phyloP scores from a whole-genome alignment of 2,329 filamentous ascomycete genomes.

The Metarhizium guizhouense region DNA sequence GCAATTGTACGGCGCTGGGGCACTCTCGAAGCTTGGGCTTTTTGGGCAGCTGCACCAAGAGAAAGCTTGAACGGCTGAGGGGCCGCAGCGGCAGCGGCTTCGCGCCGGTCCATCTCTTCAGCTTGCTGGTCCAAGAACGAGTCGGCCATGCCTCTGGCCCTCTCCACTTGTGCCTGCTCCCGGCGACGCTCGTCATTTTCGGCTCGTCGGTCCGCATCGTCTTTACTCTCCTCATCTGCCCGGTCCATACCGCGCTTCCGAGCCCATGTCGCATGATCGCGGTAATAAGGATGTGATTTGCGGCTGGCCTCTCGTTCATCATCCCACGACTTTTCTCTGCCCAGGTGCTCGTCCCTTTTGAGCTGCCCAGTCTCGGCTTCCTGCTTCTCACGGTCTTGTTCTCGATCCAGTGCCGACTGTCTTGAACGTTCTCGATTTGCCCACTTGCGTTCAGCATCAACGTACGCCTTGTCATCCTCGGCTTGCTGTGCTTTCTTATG shows the following conservation, averaged over 20 bases:
- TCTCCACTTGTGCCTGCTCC: slow-evolving; percentile 63
- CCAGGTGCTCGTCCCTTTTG: slow-evolving; percentile 61
- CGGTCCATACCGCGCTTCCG: slow-evolving; percentile 69
- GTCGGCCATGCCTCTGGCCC: slow-evolving; percentile 77
- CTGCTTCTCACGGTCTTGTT: slow-evolving; percentile 69
- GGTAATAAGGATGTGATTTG: slow-evolving; percentile 74
- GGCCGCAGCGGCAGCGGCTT: slow-evolving; percentile 30
- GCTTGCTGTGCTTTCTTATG: slow-evolving; percentile 61
- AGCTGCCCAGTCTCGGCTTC: slow-evolving; percentile 59
- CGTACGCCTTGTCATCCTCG: slow-evolving; percentile 71
- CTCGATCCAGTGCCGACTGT: slow-evolving; percentile 76
- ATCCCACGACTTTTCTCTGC: slow-evolving; percentile 63
- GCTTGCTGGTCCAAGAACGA: slow-evolving; percentile 83
- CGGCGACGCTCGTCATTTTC: slow-evolving; percentile 69
- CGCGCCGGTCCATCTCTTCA: slow-evolving; percentile 56
- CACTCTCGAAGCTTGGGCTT: slow-evolving; percentile 45
- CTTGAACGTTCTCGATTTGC: slow-evolving; percentile 78
- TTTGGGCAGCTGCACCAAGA: slow-evolving; percentile 80
- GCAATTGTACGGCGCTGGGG: slow-evolving; percentile 70
- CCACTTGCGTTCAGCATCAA: slow-evolving; percentile 85
- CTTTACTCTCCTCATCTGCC: slow-evolving; percentile 62
- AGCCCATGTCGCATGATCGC: slow-evolving; percentile 76
- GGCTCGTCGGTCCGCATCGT: slow-evolving; percentile 71
- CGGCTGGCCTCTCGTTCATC: slow-evolving; percentile 73
- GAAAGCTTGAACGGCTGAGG: slow-evolving; percentile 87